These are phyloP conservation scores for Xylaria acuta DNA, from an alignment of 495 filamentous ascomycete genomes.

Conservation along the genomic window DNA sequence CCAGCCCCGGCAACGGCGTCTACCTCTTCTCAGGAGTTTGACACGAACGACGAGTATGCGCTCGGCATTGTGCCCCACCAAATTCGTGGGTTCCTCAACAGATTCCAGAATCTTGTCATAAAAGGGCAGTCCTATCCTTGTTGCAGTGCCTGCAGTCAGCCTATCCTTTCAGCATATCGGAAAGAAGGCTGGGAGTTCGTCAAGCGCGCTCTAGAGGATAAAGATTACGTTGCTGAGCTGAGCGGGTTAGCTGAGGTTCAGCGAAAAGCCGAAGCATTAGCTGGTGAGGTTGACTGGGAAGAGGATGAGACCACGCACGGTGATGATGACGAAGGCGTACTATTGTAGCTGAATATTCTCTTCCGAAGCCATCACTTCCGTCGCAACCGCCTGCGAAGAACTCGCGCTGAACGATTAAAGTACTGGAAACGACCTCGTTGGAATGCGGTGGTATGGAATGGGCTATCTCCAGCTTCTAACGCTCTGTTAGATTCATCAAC, in stretches of 20 bases:
- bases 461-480: constrained; percentile 22
- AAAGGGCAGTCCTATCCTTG: constrained; percentile 83
- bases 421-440: constrained; percentile 37
- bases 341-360: constrained; percentile 36
- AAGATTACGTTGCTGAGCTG: constrained; percentile 86
- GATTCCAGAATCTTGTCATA: constrained; percentile 82
- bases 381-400: constrained; percentile 31
- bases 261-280: constrained; percentile 68
- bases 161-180: constrained; percentile 73
- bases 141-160: constrained; percentile 89
- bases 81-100: constrained; percentile 88
- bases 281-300: constrained; percentile 53
- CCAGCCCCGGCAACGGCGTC: constrained; percentile 52
- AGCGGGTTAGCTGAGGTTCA: constrained; percentile 94
- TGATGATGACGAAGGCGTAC: constrained; percentile 54
- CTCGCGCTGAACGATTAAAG: constrained; percentile 34
- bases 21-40: constrained; percentile 56
- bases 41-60: constrained; percentile 66
- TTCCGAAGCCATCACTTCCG: constrained; percentile 29
- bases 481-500: constrained; percentile 28
- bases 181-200: constrained; percentile 87
- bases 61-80: constrained; percentile 91
- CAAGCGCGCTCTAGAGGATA: constrained; percentile 80
- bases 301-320: constrained; percentile 48
- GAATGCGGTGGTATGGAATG: constrained; percentile 34